Evolutionary conservation across 495 filamentous ascomycete species (phyloP).

Genomic region (Choiromyces venosus): DNA sequence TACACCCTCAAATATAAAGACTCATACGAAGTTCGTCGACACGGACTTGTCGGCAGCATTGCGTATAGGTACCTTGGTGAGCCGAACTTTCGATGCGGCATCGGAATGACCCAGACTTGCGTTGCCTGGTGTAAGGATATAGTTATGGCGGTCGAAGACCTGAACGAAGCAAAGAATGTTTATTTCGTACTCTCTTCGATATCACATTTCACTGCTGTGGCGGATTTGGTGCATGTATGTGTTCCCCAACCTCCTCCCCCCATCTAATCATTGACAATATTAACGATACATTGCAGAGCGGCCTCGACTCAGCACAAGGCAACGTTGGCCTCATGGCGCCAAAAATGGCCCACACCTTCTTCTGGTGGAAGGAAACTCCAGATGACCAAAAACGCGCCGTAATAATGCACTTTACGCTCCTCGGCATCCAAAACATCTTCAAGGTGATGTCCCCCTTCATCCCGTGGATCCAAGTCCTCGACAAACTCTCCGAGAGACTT

Average conservation of each 20-base stretch:
- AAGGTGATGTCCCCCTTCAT: constrained; percentile 23
- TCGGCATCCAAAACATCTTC: constrained; percentile 20
- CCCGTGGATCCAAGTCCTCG: constrained; percentile 25
- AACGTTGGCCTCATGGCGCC: constrained; percentile 36
- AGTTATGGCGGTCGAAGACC: constrained; percentile 34
- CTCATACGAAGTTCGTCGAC: constrained; percentile 7
- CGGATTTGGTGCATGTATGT: constrained; percentile 31
- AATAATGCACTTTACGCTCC: constrained; percentile 24
- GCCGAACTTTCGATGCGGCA: constrained; percentile 28
- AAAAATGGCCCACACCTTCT: constrained; percentile 36
- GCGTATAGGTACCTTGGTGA: constrained; percentile 33
- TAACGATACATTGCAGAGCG: constrained; percentile 11
- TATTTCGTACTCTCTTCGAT: constrained; percentile 32
- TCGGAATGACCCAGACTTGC: constrained; percentile 31
- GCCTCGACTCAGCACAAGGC: constrained; percentile 25
- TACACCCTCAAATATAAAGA: constrained; percentile 19
- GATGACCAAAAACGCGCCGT: constrained; percentile 18
- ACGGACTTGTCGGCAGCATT: constrained; percentile 31
- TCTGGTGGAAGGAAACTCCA: constrained; percentile 22
- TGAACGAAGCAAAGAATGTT: constrained; percentile 31
- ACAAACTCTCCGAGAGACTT: constrained; percentile 18
- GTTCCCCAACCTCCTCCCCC: background rate
- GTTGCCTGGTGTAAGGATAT: constrained; percentile 35
- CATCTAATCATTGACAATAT: background rate
- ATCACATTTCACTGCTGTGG: constrained; percentile 25